These are phyloP conservation scores for Bolboschoenus planiculmis DNA, from an alignment of 176 grass and related monocot genomes.

Conservation along the genomic window DNA sequence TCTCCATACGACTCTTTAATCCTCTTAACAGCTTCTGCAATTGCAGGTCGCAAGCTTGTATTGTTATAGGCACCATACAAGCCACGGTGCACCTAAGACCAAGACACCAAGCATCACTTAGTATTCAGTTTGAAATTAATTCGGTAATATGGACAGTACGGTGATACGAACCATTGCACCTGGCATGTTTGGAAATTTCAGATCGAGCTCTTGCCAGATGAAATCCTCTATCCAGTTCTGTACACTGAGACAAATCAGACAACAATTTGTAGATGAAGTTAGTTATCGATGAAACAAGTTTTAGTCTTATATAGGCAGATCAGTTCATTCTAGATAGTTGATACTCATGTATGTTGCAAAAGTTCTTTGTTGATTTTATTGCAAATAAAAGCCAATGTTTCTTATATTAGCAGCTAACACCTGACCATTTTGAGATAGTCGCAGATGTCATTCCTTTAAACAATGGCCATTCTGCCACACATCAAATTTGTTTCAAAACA, in stretches of 20 bases:
- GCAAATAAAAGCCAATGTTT: background rate
- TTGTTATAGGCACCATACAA: conserved; percentile 83
- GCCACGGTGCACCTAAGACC: conserved; percentile 56
- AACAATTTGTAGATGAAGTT: background rate
- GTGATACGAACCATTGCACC: conserved; percentile 34
- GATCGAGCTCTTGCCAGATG: conserved; percentile 88
- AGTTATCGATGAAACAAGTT: background rate
- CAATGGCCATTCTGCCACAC: background rate
- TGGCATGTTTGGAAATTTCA: conserved; percentile 75
- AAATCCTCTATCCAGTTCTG: conserved; percentile 85
- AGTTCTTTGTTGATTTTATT: background rate
- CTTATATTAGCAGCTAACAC: background rate
- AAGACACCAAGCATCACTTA: conserved; percentile 5
- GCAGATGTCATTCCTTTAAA: background rate
- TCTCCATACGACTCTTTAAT: conserved; percentile 47
- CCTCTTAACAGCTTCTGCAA: conserved; percentile 42
- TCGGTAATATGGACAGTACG: background rate
- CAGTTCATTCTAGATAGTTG: background rate
- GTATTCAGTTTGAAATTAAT: background rate
- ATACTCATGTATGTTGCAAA: background rate
- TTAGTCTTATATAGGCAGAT: background rate
- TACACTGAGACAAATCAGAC: conserved; percentile 37
- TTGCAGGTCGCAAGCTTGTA: conserved; percentile 42
- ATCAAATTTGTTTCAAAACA: background rate
- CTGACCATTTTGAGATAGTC: background rate